Percentiles rank a stretch among this genome's conserved stretches.
Evolutionary conservation across 1,139 yeast species (phyloP).

Genomic region (Saccharomyces hybrid): DNA sequence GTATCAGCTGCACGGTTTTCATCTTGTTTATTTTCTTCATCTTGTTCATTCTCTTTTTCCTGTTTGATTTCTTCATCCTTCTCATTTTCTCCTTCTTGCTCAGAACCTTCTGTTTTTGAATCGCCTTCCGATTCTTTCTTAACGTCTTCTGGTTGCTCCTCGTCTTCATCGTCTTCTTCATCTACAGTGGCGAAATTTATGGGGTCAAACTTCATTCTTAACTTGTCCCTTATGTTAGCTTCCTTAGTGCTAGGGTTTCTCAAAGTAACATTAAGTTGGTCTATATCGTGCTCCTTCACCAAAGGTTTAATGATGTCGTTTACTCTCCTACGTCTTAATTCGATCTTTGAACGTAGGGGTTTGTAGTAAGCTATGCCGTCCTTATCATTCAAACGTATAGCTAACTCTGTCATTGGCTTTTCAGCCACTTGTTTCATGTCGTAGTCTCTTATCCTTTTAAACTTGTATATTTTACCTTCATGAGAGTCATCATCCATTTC

Average conservation of each 20-base stretch:
- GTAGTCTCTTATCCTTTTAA: conserved; percentile 66
- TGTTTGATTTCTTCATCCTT: conserved; percentile 1
- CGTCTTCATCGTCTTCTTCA: conserved; percentile 32
- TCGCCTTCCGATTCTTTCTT: background rate
- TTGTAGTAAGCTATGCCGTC: conserved; percentile 62
- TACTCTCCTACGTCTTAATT: conserved; percentile 76
- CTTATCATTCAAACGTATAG: conserved; percentile 45
- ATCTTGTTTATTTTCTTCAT: background rate
- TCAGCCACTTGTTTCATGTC: conserved; percentile 57
- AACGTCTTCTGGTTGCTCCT: conserved; percentile 6
- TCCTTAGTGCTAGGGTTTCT: conserved; percentile 32
- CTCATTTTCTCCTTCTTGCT: background rate
- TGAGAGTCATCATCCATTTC: conserved; percentile 35
- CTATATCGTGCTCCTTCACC: conserved; percentile 37
- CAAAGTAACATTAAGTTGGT: conserved; percentile 31
- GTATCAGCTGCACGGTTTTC: background rate
- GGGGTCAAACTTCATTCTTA: conserved; percentile 33
- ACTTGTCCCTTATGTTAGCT: conserved; percentile 28
- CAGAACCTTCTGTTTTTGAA: conserved; percentile 1
- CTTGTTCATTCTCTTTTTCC: background rate
- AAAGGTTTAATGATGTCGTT: conserved; percentile 40
- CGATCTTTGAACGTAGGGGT: conserved; percentile 72
- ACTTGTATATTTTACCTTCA: conserved; percentile 42
- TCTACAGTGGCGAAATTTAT: conserved; percentile 32
- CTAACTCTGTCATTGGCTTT: conserved; percentile 47